phyloP scores from a whole-genome alignment of 2,329 filamentous ascomycete genomes.

The Aspergillus tubingensis region DNA sequence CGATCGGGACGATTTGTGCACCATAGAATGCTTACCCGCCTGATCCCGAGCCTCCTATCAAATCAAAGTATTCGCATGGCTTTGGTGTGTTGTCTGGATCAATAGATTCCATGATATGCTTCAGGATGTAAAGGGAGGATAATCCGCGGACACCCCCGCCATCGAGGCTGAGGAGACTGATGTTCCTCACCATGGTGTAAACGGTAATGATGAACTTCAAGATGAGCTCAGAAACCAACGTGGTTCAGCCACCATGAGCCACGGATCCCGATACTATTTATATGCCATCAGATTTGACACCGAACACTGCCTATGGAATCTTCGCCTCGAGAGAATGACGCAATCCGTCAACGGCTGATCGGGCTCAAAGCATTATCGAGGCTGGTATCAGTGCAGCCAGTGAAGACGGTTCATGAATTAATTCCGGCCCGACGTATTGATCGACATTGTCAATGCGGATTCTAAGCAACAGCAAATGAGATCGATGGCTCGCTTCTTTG shows the following conservation, averaged over 20 bases:
- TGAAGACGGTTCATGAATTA: neutral
- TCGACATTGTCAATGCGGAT: slow-evolving; percentile 6
- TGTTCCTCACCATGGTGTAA: slow-evolving; percentile 17
- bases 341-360: neutral
- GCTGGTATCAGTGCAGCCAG: slow-evolving; percentile 9
- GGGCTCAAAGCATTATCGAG: slow-evolving; percentile 7
- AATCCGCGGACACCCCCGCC: slow-evolving; percentile 46
- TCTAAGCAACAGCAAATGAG: neutral
- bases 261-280: neutral
- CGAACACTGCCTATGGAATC: neutral
- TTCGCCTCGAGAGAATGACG: neutral
- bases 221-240: neutral
- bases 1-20: neutral
- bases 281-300: neutral
- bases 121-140: slow-evolving; percentile 41
- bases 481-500: neutral
- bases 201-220: neutral
- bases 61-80: slow-evolving; percentile 43
- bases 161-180: slow-evolving; percentile 34
- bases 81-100: slow-evolving; percentile 28
- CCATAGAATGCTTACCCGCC: slow-evolving; percentile 33
- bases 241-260: neutral
- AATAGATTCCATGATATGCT: slow-evolving; percentile 37
- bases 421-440: slow-evolving; percentile 5
- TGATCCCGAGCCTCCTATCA: slow-evolving; percentile 45